Evolutionary conservation across 164 flowering plant genomes (phyloP).

Genomic region (Macadamia integrifolia): DNA sequence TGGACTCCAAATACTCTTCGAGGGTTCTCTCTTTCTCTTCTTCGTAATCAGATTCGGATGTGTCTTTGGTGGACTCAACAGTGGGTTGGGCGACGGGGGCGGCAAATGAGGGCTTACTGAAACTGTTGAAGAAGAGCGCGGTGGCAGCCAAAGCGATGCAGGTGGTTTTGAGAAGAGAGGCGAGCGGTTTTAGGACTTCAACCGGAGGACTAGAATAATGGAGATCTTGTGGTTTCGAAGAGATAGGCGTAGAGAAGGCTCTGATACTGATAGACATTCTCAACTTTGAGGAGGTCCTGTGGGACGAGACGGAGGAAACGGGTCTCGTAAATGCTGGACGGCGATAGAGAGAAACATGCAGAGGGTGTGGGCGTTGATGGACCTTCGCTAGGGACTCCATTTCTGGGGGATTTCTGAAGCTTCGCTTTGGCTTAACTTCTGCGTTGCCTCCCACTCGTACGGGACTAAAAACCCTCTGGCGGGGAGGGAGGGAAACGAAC

Average conservation of each 20-base stretch:
- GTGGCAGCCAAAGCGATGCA: constrained; percentile 37
- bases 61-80: constrained; percentile 17
- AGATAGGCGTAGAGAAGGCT: constrained; percentile 22
- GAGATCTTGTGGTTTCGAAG: background rate
- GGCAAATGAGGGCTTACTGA: constrained; percentile 40
- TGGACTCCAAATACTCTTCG: constrained; percentile 39
- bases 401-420: background rate
- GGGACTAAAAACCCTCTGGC: too few species aligned
- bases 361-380: constrained; percentile 20
- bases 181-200: background rate
- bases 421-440: background rate
- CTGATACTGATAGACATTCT: constrained; percentile 9
- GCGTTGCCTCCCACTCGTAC: background rate
- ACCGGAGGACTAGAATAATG: background rate
- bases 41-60: constrained; percentile 11
- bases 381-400: constrained; percentile 41
- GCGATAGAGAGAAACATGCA: constrained; percentile 24
- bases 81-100: constrained; percentile 27
- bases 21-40: constrained; percentile 42
- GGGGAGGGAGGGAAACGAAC: background rate
- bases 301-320: constrained; percentile 27
- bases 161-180: constrained; percentile 20
- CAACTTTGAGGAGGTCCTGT: constrained; percentile 10
- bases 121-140: constrained; percentile 43
- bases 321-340: constrained; percentile 30